phyloP scores from a whole-genome alignment of 2,329 filamentous ascomycete genomes.

The Akanthomyces muscarius region DNA sequence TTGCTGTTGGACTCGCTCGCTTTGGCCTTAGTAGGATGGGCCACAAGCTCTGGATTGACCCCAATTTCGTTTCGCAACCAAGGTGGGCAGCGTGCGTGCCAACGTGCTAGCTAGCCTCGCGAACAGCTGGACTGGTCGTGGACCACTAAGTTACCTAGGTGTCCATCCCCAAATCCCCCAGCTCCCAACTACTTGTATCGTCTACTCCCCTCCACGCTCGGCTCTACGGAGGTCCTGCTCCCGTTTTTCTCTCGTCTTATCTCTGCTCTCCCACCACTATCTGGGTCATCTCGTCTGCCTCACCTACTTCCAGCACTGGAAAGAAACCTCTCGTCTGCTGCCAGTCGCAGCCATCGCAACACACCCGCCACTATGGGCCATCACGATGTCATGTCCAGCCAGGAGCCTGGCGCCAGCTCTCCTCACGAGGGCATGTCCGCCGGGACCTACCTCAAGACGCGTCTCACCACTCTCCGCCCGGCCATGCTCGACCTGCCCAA shows the following conservation, averaged over 20 bases:
- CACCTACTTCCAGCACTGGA: too few species aligned
- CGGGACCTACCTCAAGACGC: slow-evolving; percentile 46
- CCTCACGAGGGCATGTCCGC: slow-evolving; percentile 48
- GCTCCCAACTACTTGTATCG: neutral
- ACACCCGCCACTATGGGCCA: slow-evolving; percentile 8
- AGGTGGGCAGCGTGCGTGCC: neutral
- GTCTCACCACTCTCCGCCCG: slow-evolving; percentile 53
- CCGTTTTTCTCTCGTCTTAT: neutral
- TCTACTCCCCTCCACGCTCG: slow-evolving; percentile 1
- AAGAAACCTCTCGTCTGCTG: neutral
- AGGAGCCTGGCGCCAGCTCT: slow-evolving; percentile 30
- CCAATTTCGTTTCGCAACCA: neutral
- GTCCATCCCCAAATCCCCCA: neutral
- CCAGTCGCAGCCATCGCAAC: neutral
- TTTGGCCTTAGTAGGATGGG: neutral
- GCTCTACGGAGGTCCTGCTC: neutral
- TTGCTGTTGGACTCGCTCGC: neutral
- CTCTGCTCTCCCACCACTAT: too few species aligned
- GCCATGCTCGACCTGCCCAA: slow-evolving; percentile 53
- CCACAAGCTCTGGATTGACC: neutral
- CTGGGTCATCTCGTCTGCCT: too few species aligned
- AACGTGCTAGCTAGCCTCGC: neutral
- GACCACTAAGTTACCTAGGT: too few species aligned
- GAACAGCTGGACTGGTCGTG: neutral
- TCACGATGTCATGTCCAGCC: slow-evolving; percentile 23